Percentiles rank a stretch among this genome's conserved stretches.
Evolutionary conservation across 2,329 filamentous ascomycete genomes (phyloP).

Genomic region (Fusarium torulosum): DNA sequence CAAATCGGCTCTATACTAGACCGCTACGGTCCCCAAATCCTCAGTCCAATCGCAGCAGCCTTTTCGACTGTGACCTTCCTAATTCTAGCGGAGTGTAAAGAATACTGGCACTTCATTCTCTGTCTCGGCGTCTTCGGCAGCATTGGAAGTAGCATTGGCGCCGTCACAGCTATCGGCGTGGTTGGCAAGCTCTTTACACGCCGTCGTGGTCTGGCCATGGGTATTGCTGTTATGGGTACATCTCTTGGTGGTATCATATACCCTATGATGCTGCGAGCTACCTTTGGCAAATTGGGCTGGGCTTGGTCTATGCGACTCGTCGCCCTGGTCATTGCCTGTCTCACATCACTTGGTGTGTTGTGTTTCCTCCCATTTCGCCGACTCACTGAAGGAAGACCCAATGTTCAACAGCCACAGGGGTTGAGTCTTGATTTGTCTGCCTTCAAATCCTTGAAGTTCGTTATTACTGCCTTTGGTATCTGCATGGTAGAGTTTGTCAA

Average conservation of each 20-base stretch:
- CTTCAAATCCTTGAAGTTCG: conserved; percentile 55
- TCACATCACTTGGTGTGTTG: conserved; percentile 45
- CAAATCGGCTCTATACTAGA: conserved; percentile 62
- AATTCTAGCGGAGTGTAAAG: conserved; percentile 58
- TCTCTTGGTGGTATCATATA: conserved; percentile 50
- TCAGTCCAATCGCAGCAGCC: conserved; percentile 54
- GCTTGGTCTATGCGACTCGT: conserved; percentile 51
- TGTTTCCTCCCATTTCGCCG: conserved; percentile 52
- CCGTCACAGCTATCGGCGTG: conserved; percentile 50
- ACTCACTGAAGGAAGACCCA: conserved; percentile 8
- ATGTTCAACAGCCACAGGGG: not conserved
- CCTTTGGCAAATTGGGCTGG: conserved; percentile 48
- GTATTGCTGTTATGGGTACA: conserved; percentile 35
- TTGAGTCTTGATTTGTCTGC: conserved; percentile 52
- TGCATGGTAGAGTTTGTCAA: conserved; percentile 62
- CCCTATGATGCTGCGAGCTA: conserved; percentile 50
- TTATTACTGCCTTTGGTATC: conserved; percentile 55
- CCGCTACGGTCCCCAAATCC: conserved; percentile 57
- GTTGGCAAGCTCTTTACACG: conserved; percentile 46
- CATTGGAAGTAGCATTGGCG: conserved; percentile 54
- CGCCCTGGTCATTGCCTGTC: conserved; percentile 45
- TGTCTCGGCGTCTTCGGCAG: conserved; percentile 58
- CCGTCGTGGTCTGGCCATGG: conserved; percentile 36
- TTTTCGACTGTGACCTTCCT: conserved; percentile 56
- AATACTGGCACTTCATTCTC: conserved; percentile 64